Percentiles rank a stretch among this genome's conserved stretches.
Evolutionary conservation across 1,284 basidiomycete species (phyloP).

Genomic region (Papiliotrema terrestris): DNA sequence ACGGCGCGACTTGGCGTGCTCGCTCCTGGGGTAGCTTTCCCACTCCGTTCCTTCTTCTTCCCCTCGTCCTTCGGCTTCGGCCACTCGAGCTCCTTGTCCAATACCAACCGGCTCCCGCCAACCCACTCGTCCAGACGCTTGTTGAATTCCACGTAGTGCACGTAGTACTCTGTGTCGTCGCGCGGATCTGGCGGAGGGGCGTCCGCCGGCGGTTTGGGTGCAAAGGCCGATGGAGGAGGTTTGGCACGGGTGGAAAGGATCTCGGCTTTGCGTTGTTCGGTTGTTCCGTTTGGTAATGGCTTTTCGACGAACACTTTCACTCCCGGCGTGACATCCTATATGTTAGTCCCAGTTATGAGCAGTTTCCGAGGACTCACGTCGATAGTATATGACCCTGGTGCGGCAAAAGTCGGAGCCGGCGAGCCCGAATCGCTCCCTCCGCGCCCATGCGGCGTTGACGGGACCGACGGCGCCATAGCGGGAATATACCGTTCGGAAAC

Average conservation of each 20-base stretch:
- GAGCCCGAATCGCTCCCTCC: slow-evolving; percentile 33
- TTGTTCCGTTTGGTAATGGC: slow-evolving; percentile 65
- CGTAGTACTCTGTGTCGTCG: slow-evolving; percentile 88
- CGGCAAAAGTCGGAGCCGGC: slow-evolving; percentile 56
- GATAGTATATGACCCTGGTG: slow-evolving; percentile 69
- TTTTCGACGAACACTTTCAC: slow-evolving; percentile 90
- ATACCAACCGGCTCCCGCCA: slow-evolving; percentile 77
- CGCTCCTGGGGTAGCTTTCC: slow-evolving; percentile 40
- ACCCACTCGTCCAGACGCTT: slow-evolving; percentile 99
- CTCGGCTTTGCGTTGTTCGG: slow-evolving; percentile 86
- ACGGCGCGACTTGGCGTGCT: slow-evolving; percentile 18
- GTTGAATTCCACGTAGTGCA: slow-evolving; percentile 97
- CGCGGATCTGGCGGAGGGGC: slow-evolving; percentile 42
- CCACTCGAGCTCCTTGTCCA: slow-evolving; percentile 88
- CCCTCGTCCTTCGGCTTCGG: slow-evolving; percentile 54
- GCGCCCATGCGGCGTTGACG: slow-evolving; percentile 31
- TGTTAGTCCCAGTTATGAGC: slow-evolving; percentile 4
- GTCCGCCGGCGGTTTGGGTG: slow-evolving; percentile 58
- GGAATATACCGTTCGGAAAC: not conserved
- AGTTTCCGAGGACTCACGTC: slow-evolving; percentile 55
- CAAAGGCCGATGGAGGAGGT: slow-evolving; percentile 56
- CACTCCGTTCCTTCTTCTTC: slow-evolving; percentile 49
- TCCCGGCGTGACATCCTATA: slow-evolving; percentile 77
- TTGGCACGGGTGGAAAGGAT: slow-evolving; percentile 88
- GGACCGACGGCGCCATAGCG: slow-evolving; percentile 39